Evolutionary conservation across 2,329 filamentous ascomycete species (phyloP), one percentile per base, ranked within the genome.

Genomic region (Colletotrichum destructivum): DNA sequence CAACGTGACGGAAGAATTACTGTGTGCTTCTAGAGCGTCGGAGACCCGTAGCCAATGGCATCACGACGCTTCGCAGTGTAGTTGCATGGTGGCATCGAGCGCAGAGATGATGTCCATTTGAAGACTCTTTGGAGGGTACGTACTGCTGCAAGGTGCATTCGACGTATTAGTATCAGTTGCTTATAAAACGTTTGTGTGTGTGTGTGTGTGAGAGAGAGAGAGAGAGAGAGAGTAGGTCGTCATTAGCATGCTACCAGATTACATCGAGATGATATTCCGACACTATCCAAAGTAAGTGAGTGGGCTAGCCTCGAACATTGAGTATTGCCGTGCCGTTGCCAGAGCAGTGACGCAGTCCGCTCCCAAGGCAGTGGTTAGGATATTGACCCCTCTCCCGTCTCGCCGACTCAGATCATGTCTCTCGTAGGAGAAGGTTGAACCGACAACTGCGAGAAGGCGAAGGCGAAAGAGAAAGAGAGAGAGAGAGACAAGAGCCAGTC

Each of bases 311-410:
- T 18, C 54, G 44, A 57, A 63, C 42, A 71, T 51, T 21, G 23
- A 49, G 23, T 56, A 42, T 23, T 67, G 63, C 51, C 18, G 54
- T 55, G 52, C n/a, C 21, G 69, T 71, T 71, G 69, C 57, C 52
- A 59, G 59, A 59, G 69, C 52, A 68, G 65, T 71, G 69, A 63
- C 59, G 69, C 69, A 69, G 51, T 35, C 59, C 54, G 8, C 18
- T n/a, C 21, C 16, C 35, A 38, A 13, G 31, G 51, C 63, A 40
- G 51, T 57, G 38, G 64, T 42, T 59, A 47, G 51, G 13, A 54
- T 55, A 71, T 55, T 46, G 46, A 52, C 65, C 65, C 69, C 65
- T 52, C 59, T 71, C 40, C 49, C 46, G 40, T 55, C 35, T 38
- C 60, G 52, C 57, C 42, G 38, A 63, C 44, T 60, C 46, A 47